Evolutionary conservation across 805 yeast genomes (phyloP).

Genomic region (Yarrowia sp.): DNA sequence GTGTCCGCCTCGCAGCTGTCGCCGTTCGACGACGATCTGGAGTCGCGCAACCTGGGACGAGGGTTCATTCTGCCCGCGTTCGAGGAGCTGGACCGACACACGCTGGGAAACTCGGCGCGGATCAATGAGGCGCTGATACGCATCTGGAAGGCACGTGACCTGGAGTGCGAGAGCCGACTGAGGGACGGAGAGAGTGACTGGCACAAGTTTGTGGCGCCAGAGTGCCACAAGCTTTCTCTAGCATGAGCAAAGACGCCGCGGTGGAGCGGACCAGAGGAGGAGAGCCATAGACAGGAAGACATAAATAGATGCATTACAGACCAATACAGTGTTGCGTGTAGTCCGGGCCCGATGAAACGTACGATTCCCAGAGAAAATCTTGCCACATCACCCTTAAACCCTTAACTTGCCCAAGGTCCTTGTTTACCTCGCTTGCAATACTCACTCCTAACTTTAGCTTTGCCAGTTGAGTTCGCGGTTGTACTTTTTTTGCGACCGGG

Average conservation of each 20-base stretch:
- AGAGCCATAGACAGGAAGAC: neutral
- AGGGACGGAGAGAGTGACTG: constrained; percentile 16
- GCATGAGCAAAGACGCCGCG: neutral
- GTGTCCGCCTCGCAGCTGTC: neutral
- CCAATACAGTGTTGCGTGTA: neutral
- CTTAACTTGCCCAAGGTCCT: neutral
- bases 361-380: neutral
- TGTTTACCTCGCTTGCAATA: constrained; percentile 19
- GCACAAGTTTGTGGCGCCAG: constrained; percentile 18
- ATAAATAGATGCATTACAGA: neutral
- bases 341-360: neutral
- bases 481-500: constrained; percentile 4
- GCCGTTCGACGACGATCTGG: constrained; percentile 6
- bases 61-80: constrained; percentile 9
- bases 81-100: constrained; percentile 15
- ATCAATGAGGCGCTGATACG: constrained; percentile 17
- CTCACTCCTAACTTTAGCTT: neutral
- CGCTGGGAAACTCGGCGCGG: constrained; percentile 1
- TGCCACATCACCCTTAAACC: constrained; percentile 16
- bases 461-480: neutral
- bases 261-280: neutral
- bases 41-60: constrained; percentile 5
- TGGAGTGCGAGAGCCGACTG: constrained; percentile 14
- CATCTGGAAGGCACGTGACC: constrained; percentile 3
- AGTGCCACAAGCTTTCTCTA: constrained; percentile 12